Conservation (phyloP, 768 basidiomycete genomes). For the Rhodotorula graminis region DNA sequence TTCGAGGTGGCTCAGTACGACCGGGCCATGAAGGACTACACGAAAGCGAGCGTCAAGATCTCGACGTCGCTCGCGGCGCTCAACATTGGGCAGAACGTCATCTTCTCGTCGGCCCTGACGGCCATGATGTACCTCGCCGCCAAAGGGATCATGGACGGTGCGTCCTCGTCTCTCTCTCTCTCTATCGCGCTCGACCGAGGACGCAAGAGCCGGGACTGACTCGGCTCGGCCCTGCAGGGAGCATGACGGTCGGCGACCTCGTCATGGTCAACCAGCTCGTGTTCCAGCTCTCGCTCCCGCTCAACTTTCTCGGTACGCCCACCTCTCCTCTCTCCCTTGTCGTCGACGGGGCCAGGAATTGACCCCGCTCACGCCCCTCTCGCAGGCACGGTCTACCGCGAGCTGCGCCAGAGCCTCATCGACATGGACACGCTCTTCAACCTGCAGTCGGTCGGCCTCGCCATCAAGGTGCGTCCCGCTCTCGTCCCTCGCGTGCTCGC, state of each 20-base stretch:
- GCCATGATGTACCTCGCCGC: constrained; percentile 94
- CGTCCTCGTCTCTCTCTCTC: constrained; percentile 44
- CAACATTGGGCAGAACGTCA: constrained; percentile 94
- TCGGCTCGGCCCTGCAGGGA: constrained; percentile 48
- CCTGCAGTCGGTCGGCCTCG: constrained; percentile 62
- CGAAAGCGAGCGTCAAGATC: constrained; percentile 87
- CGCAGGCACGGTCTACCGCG: constrained; percentile 80
- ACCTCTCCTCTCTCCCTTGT: not conserved
- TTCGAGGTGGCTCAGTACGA: constrained; percentile 90
- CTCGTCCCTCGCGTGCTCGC: too few relatives aligned
- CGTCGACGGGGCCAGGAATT: not conserved
- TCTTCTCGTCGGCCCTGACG: constrained; percentile 89
- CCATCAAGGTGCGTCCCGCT: constrained; percentile 48
- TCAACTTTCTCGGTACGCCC: constrained; percentile 76
- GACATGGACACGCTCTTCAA: constrained; percentile 97
- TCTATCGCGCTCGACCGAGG: not conserved
- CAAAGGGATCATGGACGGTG: constrained; percentile 77
- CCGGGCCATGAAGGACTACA: constrained; percentile 75
- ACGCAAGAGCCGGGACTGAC: not conserved
- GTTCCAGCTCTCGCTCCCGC: constrained; percentile 90
- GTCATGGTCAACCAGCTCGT: constrained; percentile 99
- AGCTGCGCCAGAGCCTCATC: constrained; percentile 87
- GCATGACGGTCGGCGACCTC: constrained; percentile 96
- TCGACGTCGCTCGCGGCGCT: constrained; percentile 87
- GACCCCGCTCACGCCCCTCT: not conserved